Evolutionary conservation across 108 stramenopile species (phyloP), one percentile per base, ranked within the genome.

Genomic region (Pseudonitzschia pungens): DNA sequence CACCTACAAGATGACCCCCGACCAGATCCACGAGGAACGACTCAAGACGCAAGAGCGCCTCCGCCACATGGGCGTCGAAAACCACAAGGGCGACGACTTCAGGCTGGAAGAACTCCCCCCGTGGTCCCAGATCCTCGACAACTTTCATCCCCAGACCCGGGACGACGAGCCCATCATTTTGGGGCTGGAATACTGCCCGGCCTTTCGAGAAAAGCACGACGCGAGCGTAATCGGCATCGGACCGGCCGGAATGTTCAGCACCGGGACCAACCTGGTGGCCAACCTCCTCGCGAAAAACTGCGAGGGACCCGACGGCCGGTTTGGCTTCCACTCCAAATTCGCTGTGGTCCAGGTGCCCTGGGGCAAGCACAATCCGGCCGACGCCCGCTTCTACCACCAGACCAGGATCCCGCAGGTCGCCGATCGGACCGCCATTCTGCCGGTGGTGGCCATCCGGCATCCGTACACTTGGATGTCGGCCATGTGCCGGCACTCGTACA

Each of bases 221-320:
- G 50, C 41, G 0, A 42, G 18, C 24, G 7, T 27, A 9, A 26
- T 63, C 11, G 73, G n/a, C 40, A 55, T 77, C 26, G 74, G 58
- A n/a, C 73, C 72, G 0, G 87, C 87, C 0, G 92, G 93, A 15
- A 56, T 93, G 36, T 96, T 96, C 81, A 92, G 92, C 69, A 91
- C 95, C 0, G 95, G 95, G 5, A 96, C 95, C 57, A 96, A 96
- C 66, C 68, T 91, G 12, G 55, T 96, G 21, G 69, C 68, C n/a
- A 77, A 85, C 14, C 54, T 91, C 31, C 42, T 93, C 14, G 70
- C 84, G 22, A 67, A 69, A 44, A 93, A 93, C 77, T 96, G 92
- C 68, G 57, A 71, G n/a, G 77, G 77, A 56, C 83, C 76, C 44
- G 0, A 24, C 55, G 2, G 0, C 5, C 32, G 53, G 26, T 18